Base-by-base conservation (phyloP, 306 rosid species). In the Leucaena leucocephala region DNA sequence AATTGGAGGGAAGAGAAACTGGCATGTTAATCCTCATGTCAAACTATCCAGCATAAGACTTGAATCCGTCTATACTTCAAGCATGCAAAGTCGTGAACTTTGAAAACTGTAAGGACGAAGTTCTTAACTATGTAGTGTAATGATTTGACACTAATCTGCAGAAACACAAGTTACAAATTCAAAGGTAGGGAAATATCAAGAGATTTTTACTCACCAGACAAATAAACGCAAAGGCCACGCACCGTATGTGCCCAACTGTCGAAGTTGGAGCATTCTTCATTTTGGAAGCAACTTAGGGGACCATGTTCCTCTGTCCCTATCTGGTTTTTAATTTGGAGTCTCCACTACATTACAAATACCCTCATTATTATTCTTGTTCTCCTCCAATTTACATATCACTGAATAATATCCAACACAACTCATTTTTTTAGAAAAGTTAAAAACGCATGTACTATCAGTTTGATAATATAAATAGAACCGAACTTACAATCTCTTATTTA, bases 271-370 rank as follows among this genome's bases (percentile, higher is more conserved):
- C 57, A 1, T 61, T 76, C 80, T 78, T 76, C 72, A 12, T 44
- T 65, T 79, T 69, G 78, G 84, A 82, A 82, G 86, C 72, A 82
- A 85, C 54, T 68, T 55, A 44, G 86, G 89, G 86, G 89, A 80
- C 84, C 89, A 73, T 76, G 6, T 52, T 6, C 22, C 27, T 43
- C 71, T 71, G 72, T 50, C 71, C 10, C 54, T 42, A 44, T 11
- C 0, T 44, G 39, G 3, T 68, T 45, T 27, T 69, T 16, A 14
- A 35, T 21, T 44, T 2, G 16, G 54, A 9, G 50, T 40, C 49
- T n/a, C 22, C 16, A 9, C 1, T 19, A 67, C 22, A 35, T 8
- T 40, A 67, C 35, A 62, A 34, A 62, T 59, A 27, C 17, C 12
- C 15, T 61, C 40, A 33, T 61, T 13, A 33, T 4, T 33, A 6